Evolutionary conservation across 371 early-diverging fungal genomes (phyloP), one percentile per base, ranked within the genome.

Genomic region (Dichotomocladium elegans): DNA sequence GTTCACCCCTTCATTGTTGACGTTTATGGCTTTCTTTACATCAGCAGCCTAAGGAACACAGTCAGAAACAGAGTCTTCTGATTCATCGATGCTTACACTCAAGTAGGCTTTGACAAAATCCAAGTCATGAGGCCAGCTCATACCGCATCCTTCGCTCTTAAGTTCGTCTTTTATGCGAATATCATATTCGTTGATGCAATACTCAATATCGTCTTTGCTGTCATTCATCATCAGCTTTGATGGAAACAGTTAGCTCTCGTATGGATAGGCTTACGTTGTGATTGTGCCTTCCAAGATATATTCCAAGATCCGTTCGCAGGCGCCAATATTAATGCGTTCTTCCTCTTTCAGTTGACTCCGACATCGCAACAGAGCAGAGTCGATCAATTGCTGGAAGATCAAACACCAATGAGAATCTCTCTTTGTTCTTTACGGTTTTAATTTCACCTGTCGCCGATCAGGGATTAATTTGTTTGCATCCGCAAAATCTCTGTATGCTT

Each of bases 101-200:
- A 93, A 63, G 55, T 91, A 93, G 2, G 41, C 40, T 12, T 68
- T 79, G 49, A 89, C 82, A 14, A 78, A 72, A 0, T 60, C 52
- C 31, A 91, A 61, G 48, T 86, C 86, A 43, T 81, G 61, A 1
- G 93, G 93, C 93, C 93, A 93, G 0, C 54, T 48, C 44, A 83
- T 56, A 7, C 93, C 93, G 58, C 93, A 93, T 4, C 61, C 12
- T 33, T 77, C 64, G 40, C 91, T 89, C 26, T 64, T 63, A 9
- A 86, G 37, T 15, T 37, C 37, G 21, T 37, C 15, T 5, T n/a
- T 37, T 0, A 37, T 43, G 28, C 94, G 82, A 28, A 90, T 86
- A 61, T 94, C 94, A 57, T 92, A 94, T 64, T 84, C 79, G 60
- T 94, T 94, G 25, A 90, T 55, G 62, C 94, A 94, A 12, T 53